phyloP scores from a whole-genome alignment of 208 protist species.

The Acanthamoeba lenticulata region DNA sequence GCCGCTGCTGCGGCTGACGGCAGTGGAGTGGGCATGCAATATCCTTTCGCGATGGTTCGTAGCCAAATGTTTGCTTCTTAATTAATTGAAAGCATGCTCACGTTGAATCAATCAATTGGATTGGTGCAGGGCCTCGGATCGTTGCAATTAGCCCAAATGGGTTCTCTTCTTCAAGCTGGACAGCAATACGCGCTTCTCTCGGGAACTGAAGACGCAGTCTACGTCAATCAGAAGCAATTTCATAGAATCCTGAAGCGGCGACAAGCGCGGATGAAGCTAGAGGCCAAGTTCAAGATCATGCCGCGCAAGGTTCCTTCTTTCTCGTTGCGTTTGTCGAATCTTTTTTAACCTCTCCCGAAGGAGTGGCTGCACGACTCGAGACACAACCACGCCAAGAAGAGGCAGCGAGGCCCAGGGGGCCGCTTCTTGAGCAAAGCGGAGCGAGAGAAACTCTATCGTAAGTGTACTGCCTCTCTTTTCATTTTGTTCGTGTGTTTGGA shows the following conservation, averaged over 20 bases:
- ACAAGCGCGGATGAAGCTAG: slow-evolving; percentile 76
- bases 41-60: slow-evolving; percentile 6
- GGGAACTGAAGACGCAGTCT: slow-evolving; percentile 78
- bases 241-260: slow-evolving; percentile 83
- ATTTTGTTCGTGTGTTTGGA: background rate
- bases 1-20: background rate
- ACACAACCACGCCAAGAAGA: slow-evolving; percentile 81
- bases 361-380: slow-evolving; percentile 83
- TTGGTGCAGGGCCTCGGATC: slow-evolving; percentile 4
- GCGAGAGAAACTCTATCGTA: background rate
- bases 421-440: slow-evolving; percentile 80
- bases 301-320: slow-evolving; percentile 20
- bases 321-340: too few relatives aligned
- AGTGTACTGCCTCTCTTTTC: background rate
- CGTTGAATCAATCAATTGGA: too few relatives aligned
- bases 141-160: slow-evolving; percentile 1
- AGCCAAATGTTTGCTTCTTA: background rate
- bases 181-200: slow-evolving; percentile 6
- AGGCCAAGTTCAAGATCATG: slow-evolving; percentile 75
- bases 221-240: slow-evolving; percentile 86
- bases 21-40: background rate
- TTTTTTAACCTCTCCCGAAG: background rate
- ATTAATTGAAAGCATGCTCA: too few relatives aligned
- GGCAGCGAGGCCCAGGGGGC: slow-evolving; percentile 79
- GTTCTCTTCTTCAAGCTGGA: background rate